A percentile compares a stretch with the other conserved stretches of the same genome.
Conservation (phyloP, 2,329 filamentous ascomycete genomes). For the Lachnellula arida region DNA sequence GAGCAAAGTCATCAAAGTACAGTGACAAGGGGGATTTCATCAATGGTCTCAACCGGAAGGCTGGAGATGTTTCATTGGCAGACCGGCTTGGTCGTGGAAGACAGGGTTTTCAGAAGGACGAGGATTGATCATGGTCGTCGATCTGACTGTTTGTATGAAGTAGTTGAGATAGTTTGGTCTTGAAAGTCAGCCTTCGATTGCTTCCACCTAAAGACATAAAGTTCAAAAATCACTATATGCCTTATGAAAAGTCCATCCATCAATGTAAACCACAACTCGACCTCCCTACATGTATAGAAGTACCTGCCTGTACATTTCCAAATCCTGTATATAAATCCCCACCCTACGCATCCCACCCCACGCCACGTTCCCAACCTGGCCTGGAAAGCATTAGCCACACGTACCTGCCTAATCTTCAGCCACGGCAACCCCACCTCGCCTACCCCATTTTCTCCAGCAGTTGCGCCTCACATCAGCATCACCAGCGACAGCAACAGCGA, state of each 20-base stretch:
- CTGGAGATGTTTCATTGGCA: slow-evolving; percentile 46
- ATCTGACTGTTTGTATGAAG: background rate
- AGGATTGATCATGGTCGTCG: slow-evolving; percentile 25
- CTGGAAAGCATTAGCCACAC: background rate
- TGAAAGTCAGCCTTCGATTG: background rate
- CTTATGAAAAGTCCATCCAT: no score
- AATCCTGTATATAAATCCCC: no score
- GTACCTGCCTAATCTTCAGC: background rate
- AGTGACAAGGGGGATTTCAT: slow-evolving; percentile 62
- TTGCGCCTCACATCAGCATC: background rate
- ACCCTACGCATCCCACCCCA: no score
- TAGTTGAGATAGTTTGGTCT: background rate
- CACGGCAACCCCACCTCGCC: background rate
- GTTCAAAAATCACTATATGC: no score
- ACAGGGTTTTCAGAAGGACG: slow-evolving; percentile 43
- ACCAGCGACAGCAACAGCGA: background rate
- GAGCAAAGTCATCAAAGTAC: slow-evolving; percentile 54
- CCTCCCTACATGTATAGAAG: no score
- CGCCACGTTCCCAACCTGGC: no score
- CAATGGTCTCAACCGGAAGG: slow-evolving; percentile 57
- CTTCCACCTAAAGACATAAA: no score
- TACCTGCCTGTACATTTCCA: no score
- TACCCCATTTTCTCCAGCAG: background rate
- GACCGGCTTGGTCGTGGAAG: slow-evolving; percentile 48
- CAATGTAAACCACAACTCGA: no score